Percentiles rank a stretch among this genome's conserved stretches.
Evolutionary conservation across 2,329 filamentous ascomycete genomes (phyloP).

Genomic region (Chlorencoelia australis): DNA sequence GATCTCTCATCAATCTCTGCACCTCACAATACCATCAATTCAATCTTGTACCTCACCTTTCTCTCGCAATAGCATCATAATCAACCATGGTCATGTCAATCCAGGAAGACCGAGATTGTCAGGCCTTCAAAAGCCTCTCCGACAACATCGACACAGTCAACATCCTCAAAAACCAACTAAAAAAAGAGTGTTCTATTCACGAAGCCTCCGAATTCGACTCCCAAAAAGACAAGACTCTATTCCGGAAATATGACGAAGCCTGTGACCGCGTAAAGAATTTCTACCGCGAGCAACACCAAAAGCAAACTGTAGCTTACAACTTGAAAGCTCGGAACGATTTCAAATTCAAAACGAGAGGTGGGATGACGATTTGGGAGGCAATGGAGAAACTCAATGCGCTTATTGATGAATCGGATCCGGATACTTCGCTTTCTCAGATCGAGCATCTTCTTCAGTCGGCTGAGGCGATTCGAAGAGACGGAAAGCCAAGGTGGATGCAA

Average conservation of each 20-base stretch:
- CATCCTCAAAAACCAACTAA: constrained; percentile 34
- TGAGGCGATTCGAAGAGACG: constrained; percentile 79
- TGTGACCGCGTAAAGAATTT: constrained; percentile 80
- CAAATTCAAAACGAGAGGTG: constrained; percentile 49
- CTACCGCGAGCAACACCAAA: constrained; percentile 62
- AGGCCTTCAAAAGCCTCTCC: constrained; percentile 34
- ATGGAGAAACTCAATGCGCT: constrained; percentile 89
- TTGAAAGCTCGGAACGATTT: constrained; percentile 66
- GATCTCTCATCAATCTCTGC: too few relatives aligned
- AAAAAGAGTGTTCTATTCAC: constrained; percentile 33
- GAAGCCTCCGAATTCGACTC: constrained; percentile 58
- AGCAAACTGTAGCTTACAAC: constrained; percentile 78
- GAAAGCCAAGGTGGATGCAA: constrained; percentile 76
- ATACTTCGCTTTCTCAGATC: constrained; percentile 79
- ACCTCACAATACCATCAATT: too few relatives aligned
- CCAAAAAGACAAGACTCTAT: constrained; percentile 68
- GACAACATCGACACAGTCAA: constrained; percentile 46
- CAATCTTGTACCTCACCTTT: too few relatives aligned
- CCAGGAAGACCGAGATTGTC: constrained; percentile 15
- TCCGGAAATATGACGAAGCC: constrained; percentile 74
- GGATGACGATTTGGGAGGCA: constrained; percentile 83
- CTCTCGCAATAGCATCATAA: too few relatives aligned
- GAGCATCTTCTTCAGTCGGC: constrained; percentile 83
- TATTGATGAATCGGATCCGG: constrained; percentile 84
- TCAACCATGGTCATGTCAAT: neutral